Base-by-base conservation (phyloP, 768 basidiomycete genomes). In the Boletales sp. region DNA sequence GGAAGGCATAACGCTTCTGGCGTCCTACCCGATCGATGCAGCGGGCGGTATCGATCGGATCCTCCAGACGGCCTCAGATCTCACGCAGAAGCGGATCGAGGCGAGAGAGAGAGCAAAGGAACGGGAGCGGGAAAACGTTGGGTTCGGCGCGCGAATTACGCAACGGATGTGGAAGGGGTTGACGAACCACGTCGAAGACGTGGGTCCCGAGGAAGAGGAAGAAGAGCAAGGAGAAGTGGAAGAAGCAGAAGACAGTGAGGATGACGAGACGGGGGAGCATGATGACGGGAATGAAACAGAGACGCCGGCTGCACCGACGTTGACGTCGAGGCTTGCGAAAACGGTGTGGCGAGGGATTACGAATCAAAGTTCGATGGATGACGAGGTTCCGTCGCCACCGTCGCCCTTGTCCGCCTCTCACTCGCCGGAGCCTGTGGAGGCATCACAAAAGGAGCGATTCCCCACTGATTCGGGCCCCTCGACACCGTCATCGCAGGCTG, bases 331-430 rank as follows among this genome's bases (percentile, higher is more conserved):
- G 31, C 61, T 87, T 13, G 80, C 84, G 9, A 79, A 69, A 49
- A 80, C 78, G n/a, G 76, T 88, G 18, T 89, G 86, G 87, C 76
- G 78, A 61, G 87, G 87, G 4, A 81, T 89, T 56, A 87, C 85
- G 4, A 89, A 87, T 57, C 83, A 84, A 63, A 78, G 76, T 50
- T 79, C 84, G 3, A 85, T 86, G 85, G 85, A 85, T n/a, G 69
- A 70, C 10, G 77, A 83, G 15, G n/a, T 57, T 4, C 70, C 74
- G 2, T 72, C 76, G 34, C 76, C 75, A 1, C 56, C 60, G 1
- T 68, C 69, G n/a, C 69, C 74, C 10, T 60, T 64, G 40, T 63
- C 67, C 11, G 55, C 46, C 3, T 58, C 59, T 15, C 61, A 64
- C 9, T 65, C 69, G 7, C 61, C 67, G 5, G 43, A 60, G 55